phyloP scores from a whole-genome alignment of 805 yeast species.

The Pichia rugopelliculosa region DNA sequence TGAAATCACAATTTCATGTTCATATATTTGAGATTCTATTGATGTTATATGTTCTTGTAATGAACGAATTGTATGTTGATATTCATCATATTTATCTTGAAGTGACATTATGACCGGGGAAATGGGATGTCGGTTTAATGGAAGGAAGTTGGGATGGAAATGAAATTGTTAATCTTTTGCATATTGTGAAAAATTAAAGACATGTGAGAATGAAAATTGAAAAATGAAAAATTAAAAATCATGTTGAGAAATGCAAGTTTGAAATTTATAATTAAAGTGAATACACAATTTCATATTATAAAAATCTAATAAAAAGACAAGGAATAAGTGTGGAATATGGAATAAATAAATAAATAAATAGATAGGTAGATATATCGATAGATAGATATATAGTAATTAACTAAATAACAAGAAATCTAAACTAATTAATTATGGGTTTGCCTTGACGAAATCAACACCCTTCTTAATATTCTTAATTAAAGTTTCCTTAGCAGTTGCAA shows the following conservation, averaged over 20 bases:
- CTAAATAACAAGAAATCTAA: constrained; percentile 2
- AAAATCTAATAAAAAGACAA: neutral
- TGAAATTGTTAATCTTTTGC: no score
- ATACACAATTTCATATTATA: neutral
- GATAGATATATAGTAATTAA: no score
- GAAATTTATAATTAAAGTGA: no score
- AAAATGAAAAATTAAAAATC: no score
- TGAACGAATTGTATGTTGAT: constrained; percentile 41
- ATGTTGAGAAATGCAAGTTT: no score
- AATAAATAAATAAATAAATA: neutral
- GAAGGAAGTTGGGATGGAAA: no score
- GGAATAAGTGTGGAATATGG: neutral
- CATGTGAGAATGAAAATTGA: no score
- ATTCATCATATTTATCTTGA: constrained; percentile 45
- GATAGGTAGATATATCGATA: no score
- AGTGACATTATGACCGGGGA: constrained; percentile 15
- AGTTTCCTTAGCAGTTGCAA: constrained; percentile 79
- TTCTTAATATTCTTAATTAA: constrained; percentile 84
- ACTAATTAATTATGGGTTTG: constrained; percentile 44
- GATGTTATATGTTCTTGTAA: constrained; percentile 40
- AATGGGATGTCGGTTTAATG: no score
- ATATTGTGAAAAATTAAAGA: no score
- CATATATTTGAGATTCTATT: constrained; percentile 40
- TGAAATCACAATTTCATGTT: constrained; percentile 46
- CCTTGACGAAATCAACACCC: constrained; percentile 83